Conservation (phyloP, 1,139 yeast species). For the Taphrina pruni region DNA sequence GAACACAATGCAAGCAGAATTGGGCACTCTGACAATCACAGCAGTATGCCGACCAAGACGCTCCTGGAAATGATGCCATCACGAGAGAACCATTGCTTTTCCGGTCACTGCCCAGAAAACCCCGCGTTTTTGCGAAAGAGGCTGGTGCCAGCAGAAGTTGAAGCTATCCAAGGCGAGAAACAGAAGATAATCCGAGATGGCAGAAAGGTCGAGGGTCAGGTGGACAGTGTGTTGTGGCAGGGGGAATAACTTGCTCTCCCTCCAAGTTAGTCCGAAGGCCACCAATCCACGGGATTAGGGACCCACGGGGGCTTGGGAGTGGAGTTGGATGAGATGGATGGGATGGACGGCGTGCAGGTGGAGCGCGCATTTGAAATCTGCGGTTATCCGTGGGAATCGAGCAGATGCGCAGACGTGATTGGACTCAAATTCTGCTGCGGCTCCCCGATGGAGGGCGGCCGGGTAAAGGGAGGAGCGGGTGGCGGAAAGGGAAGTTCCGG, state of each 20-base stretch:
- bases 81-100: too few species aligned
- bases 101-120: neutral
- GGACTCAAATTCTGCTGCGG: neutral
- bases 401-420: constrained; percentile 1
- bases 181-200: constrained; percentile 7
- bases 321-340: neutral
- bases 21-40: too few species aligned
- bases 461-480: neutral
- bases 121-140: neutral
- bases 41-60: too few species aligned
- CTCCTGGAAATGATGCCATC: too few species aligned
- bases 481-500: too few species aligned
- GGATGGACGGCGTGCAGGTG: neutral
- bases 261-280: constrained; percentile 1
- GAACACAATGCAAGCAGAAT: too few species aligned
- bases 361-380: neutral
- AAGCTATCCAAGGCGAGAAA: neutral
- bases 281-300: too few species aligned
- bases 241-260: neutral
- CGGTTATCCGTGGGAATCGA: neutral
- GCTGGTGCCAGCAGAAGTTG: neutral
- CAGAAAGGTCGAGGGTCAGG: neutral
- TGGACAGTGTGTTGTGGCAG: neutral
- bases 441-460: neutral
- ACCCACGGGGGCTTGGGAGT: neutral